phyloP scores from a whole-genome alignment of 495 filamentous ascomycete genomes.

The Astrothelium subdiscretum region DNA sequence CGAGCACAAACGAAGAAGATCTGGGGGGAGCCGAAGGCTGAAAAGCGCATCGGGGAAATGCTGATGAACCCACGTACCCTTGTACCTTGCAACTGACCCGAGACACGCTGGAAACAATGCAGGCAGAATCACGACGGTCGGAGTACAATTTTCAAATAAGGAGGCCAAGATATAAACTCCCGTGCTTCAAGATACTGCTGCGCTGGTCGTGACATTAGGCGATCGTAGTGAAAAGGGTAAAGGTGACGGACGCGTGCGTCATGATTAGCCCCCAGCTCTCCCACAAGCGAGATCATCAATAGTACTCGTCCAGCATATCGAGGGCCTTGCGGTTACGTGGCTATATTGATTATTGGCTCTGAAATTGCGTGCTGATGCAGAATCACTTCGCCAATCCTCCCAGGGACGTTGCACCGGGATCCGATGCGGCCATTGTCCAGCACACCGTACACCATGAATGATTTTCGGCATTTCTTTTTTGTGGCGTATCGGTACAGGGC shows the following conservation, averaged over 20 bases:
- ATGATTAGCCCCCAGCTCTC: neutral
- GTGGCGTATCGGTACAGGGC: neutral
- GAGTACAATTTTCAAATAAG: neutral
- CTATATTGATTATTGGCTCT: neutral
- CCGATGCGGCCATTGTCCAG: neutral
- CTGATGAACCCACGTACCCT: neutral
- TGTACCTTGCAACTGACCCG: neutral
- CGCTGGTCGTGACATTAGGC: too few relatives aligned
- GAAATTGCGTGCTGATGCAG: neutral
- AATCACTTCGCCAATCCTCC: neutral
- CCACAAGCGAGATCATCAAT: conserved; percentile 3
- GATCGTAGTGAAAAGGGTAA: neutral
- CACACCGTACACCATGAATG: neutral
- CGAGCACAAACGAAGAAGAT: neutral
- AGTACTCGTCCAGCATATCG: neutral
- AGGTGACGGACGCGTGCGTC: neutral
- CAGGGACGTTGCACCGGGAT: neutral
- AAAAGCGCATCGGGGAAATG: neutral
- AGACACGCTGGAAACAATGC: neutral
- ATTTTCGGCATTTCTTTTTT: neutral
- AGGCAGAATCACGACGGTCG: neutral
- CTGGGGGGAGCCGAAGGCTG: conserved; percentile 1
- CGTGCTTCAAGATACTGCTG: too few relatives aligned
- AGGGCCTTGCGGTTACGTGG: neutral
- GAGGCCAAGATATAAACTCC: too few relatives aligned